Evolutionary conservation across 208 protist species (phyloP), one percentile per base, ranked within the genome.

Genomic region (Balamuthia mandrillaris): DNA sequence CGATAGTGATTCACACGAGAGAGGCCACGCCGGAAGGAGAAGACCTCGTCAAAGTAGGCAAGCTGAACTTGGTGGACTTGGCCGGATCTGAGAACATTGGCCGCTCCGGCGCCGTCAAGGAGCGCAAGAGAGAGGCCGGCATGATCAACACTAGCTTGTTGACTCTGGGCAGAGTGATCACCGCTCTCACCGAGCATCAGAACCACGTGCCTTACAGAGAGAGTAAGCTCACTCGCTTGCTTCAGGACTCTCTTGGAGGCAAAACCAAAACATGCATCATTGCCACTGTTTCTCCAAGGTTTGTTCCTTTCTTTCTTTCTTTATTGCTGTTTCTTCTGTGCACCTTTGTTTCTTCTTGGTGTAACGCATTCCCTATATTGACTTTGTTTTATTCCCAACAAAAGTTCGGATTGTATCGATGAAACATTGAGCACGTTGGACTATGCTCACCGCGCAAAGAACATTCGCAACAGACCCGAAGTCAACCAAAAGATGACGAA

Each of bases 111-210:
- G 78, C 97, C 97, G n/a, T 90, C 97, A 49, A 93, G 94, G 24
- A 89, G 98, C 6, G 92, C 93, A 60, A 18, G 49, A 18, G 49
- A 56, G 97, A 99, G 90, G 96, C 96, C 24, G 94, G 87, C 7
- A 91, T 97, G 90, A 99, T 99, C 79, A 99, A 99, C 91, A 95
- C 96, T 61, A 96, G 91, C 79, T 91, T 99, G 7, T 91, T 98
- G 33, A 95, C 93, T 3, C 84, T 97, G 1, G 86, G 92, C n/a
- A 92, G 24, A 33, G 93, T 95, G 27, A 95, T 96, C 60, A 51
- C 42, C 2, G 91, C 89, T 72, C 81, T 96, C 0, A 72, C 61
- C 49, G 81, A 94, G 2, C 68, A 78, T 27, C 33, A 70, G 18
- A 3, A 21, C 49, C 68, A 58, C 56, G 74, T 95, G n/a, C 93